Evolutionary conservation across 139 green algal species (phyloP).

Genomic region (Tetradesmus obliquus): DNA sequence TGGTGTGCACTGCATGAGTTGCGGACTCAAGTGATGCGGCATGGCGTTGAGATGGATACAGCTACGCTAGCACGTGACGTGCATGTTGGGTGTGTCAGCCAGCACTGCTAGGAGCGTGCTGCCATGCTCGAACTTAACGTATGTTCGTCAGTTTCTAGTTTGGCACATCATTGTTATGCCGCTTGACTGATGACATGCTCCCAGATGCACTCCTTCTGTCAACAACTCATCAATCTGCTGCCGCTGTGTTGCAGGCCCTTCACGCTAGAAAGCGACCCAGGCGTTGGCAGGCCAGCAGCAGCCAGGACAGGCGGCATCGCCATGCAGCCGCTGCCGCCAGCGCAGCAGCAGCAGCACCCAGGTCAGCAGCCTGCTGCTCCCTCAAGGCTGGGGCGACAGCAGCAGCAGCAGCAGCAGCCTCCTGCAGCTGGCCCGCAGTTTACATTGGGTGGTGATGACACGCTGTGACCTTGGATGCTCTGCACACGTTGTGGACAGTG

Average conservation of each 20-base stretch:
- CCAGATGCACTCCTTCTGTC: no score
- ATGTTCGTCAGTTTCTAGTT: no score
- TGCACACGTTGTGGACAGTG: not conserved
- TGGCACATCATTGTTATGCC: no score
- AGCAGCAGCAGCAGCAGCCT: constrained; percentile 18
- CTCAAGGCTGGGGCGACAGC: not conserved
- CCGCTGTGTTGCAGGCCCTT: not conserved
- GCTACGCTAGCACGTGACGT: no score
- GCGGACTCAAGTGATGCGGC: no score
- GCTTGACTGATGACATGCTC: no score
- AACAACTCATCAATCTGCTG: not conserved
- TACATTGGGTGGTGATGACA: constrained; percentile 31
- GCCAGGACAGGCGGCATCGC: not conserved
- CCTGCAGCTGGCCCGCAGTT: not conserved
- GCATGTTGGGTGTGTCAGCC: no score
- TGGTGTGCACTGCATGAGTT: not conserved
- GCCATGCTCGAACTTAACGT: no score
- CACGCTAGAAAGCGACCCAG: not conserved
- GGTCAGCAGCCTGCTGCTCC: not conserved
- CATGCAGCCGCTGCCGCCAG: not conserved
- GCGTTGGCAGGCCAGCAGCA: not conserved
- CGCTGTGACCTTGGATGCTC: not conserved
- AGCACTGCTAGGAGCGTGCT: no score
- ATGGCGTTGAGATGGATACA: no score
- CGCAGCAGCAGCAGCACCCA: not conserved